Conservation (phyloP, 2,329 filamentous ascomycete genomes). For the Ophiostoma novo-ulmi region DNA sequence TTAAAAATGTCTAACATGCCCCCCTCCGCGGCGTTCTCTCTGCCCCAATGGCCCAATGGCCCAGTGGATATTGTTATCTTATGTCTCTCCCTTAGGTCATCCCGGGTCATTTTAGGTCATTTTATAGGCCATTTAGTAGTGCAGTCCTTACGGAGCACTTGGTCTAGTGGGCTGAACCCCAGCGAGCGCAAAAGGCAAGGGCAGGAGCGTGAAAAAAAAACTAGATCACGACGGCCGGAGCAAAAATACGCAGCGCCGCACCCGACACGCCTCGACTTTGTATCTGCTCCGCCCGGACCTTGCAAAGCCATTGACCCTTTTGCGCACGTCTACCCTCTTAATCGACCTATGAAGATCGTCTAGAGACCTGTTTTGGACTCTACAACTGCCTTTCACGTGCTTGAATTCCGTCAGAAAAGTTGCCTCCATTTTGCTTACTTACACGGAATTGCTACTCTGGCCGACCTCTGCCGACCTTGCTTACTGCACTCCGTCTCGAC, state of each 20-base stretch:
- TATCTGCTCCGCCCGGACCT: neutral
- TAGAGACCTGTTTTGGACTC: neutral
- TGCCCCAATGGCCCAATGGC: neutral
- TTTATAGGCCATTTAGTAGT: neutral
- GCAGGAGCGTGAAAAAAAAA: neutral
- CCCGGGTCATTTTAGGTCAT: neutral
- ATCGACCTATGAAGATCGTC: neutral
- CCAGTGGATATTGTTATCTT: neutral
- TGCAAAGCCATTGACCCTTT: neutral
- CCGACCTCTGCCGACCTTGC: neutral
- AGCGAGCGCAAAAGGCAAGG: neutral
- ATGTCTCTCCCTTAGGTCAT: neutral
- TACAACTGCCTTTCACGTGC: conserved; percentile 1
- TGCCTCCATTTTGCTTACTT: neutral
- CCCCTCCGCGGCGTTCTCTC: neutral
- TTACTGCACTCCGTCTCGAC: neutral
- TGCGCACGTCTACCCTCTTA: neutral
- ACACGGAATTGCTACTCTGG: neutral
- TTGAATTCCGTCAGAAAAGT: neutral
- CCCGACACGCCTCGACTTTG: conserved; percentile 1
- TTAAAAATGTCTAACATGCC: neutral
- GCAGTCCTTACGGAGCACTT: neutral
- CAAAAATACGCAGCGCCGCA: conserved; percentile 11
- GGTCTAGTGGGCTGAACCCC: conserved; percentile 8
- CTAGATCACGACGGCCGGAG: conserved; percentile 8